These are phyloP conservation scores for Tulasnella sp. DNA, from an alignment of 768 basidiomycete genomes.

Conservation along the genomic window DNA sequence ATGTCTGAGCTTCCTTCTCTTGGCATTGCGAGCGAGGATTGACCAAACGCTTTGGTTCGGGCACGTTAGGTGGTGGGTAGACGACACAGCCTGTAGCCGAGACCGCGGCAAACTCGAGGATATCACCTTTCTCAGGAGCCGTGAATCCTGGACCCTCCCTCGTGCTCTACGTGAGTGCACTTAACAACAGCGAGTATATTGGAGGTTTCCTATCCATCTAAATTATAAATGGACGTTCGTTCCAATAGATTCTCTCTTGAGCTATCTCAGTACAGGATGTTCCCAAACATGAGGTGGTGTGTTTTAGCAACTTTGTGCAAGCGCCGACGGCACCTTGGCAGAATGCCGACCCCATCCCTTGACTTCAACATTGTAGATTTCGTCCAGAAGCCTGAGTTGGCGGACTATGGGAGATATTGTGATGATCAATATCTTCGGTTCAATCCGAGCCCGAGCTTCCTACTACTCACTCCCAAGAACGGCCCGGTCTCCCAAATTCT, in stretches of 20 bases:
- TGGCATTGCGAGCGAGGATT: background rate
- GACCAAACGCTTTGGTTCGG: background rate
- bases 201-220: background rate
- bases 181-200: background rate
- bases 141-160: too few species aligned
- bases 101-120: background rate
- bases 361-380: background rate
- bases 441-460: too few species aligned
- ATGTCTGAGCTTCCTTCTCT: background rate
- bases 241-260: too few species aligned
- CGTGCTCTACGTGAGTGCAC: too few species aligned
- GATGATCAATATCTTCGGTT: background rate
- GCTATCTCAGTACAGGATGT: background rate
- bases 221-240: background rate
- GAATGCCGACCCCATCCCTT: background rate
- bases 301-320: background rate
- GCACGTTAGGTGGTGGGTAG: background rate
- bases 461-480: conserved; percentile 12
- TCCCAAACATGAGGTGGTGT: background rate
- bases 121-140: background rate
- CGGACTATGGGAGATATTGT: background rate
- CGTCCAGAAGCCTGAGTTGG: conserved; percentile 8
- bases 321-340: background rate
- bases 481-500: conserved; percentile 16
- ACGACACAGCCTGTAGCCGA: background rate